Percentiles rank a stretch among this genome's conserved stretches.
Evolutionary conservation across 495 filamentous ascomycete species (phyloP).

Genomic region (Pseudomonodictys pantanalensis): DNA sequence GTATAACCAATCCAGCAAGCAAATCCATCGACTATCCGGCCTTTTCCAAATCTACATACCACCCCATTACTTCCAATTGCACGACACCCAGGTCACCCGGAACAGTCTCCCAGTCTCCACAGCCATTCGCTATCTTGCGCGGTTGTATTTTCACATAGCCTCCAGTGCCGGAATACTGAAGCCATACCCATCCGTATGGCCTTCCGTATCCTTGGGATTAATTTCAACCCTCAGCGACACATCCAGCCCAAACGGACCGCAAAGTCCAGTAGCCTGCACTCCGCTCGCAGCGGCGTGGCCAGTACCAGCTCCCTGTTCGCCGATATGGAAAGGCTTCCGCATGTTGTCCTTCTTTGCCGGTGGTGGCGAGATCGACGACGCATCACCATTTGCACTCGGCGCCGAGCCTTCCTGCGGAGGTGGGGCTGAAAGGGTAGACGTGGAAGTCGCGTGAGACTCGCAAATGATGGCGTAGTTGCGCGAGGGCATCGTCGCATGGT

Average conservation of each 20-base stretch:
- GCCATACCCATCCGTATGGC: slow-evolving; percentile 43
- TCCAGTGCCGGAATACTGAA: slow-evolving; percentile 42
- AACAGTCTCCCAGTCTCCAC: slow-evolving; percentile 12
- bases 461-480: slow-evolving; percentile 85
- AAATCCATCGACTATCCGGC: neutral
- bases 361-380: slow-evolving; percentile 6
- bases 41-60: neutral
- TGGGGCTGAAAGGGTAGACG: slow-evolving; percentile 16
- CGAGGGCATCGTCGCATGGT: slow-evolving; percentile 85
- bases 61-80: neutral
- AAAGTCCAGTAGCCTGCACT: slow-evolving; percentile 34
- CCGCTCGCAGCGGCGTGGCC: slow-evolving; percentile 40
- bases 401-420: neutral
- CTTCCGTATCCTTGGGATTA: slow-evolving; percentile 34
- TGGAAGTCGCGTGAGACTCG: slow-evolving; percentile 46
- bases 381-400: neutral
- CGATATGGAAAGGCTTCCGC: slow-evolving; percentile 39
- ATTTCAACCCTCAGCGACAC: slow-evolving; percentile 43
- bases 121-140: too few relatives aligned
- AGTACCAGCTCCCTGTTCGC: slow-evolving; percentile 40
- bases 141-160: slow-evolving; percentile 20
- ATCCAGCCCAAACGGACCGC: slow-evolving; percentile 41
- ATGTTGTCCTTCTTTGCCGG: slow-evolving; percentile 31
- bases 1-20: neutral
- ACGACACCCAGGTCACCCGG: neutral